Evolutionary conservation across 495 filamentous ascomycete species (phyloP), one percentile per base, ranked within the genome.

Genomic region (Barbatosphaeria neglecta): DNA sequence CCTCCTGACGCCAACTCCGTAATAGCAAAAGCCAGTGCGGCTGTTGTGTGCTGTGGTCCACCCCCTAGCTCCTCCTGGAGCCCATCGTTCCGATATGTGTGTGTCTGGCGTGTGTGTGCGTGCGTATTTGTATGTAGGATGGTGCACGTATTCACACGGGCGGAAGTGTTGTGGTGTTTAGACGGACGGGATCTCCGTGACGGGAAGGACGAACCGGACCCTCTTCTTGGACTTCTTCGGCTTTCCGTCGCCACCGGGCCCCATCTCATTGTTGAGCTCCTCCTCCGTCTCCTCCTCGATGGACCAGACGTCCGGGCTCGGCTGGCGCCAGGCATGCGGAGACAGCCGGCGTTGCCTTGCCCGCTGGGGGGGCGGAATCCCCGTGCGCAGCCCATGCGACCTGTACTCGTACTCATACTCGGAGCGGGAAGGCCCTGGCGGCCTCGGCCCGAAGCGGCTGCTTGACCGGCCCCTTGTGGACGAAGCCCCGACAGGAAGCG

Each of bases 231-330:
- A 60, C 69, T 70, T 74, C n/a, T n/a, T n/a, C n/a, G n/a, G n/a
- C n/a, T n/a, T n/a, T n/a, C n/a, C n/a, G 22, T 19, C 39, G 13
- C 46, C 28, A 41, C 58, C 55, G 10, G 60, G 50, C 0, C 54
- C 58, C 50, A 60, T 53, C 50, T 65, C 63, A 35, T 60, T 68
- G 47, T 61, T 57, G 5, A 58, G 49, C 48, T 67, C 69, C 44
- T 66, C 64, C 51, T 72, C 67, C 13, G 64, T 58, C 51, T 73
- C 66, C 55, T 74, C 70, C 47, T 73, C 68, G 45, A 74, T 74
- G 33, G 62, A 61, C 61, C 67, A 74, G 2, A 74, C 69, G 43
- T 74, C 70, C 15, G 70, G 70, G 45, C 70, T 74, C 17, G 70
- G 70, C 49, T 72, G 67, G 44, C 70, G 64, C 70, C 70, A 74